phyloP scores from a whole-genome alignment of 1,139 yeast genomes.

The Geotrichum histeridarum region DNA sequence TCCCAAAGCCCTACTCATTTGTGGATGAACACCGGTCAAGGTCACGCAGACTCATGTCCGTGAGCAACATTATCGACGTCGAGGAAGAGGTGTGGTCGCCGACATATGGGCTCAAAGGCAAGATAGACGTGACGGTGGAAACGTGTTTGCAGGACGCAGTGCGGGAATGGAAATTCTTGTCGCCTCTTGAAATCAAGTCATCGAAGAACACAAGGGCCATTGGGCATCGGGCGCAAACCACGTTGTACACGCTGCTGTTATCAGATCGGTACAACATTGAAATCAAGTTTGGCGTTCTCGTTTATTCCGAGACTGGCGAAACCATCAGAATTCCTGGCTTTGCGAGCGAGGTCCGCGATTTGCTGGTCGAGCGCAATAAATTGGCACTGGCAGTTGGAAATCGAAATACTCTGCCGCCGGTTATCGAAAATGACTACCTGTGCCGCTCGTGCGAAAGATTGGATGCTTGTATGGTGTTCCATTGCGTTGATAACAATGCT shows the following conservation, averaged over 20 bases:
- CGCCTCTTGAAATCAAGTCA: slow-evolving; percentile 87
- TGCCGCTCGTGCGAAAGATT: slow-evolving; percentile 68
- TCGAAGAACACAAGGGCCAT: slow-evolving; percentile 54
- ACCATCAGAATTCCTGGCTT: slow-evolving; percentile 43
- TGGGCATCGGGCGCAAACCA: slow-evolving; percentile 81
- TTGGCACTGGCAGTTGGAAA: slow-evolving; percentile 54
- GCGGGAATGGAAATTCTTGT: slow-evolving; percentile 38
- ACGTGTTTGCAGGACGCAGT: slow-evolving; percentile 34
- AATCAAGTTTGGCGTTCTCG: slow-evolving; percentile 60
- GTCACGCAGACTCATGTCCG: slow-evolving; percentile 35
- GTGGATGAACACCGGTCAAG: slow-evolving; percentile 29
- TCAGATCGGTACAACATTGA: slow-evolving; percentile 73
- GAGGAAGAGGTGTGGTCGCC: slow-evolving; percentile 95
- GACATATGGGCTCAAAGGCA: slow-evolving; percentile 83
- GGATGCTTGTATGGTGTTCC: slow-evolving; percentile 63
- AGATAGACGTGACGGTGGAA: slow-evolving; percentile 80
- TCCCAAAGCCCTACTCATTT: slow-evolving; percentile 27
- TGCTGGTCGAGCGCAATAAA: slow-evolving; percentile 67
- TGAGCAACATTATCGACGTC: slow-evolving; percentile 65
- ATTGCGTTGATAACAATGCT: slow-evolving; percentile 40
- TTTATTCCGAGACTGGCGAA: slow-evolving; percentile 62
- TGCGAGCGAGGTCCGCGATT: slow-evolving; percentile 52
- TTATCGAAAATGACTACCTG: slow-evolving; percentile 46
- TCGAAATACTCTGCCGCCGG: slow-evolving; percentile 51
- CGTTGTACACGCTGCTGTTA: slow-evolving; percentile 74